Conservation (phyloP, 179 eudicot genomes). For the Nepenthes alata region DNA sequence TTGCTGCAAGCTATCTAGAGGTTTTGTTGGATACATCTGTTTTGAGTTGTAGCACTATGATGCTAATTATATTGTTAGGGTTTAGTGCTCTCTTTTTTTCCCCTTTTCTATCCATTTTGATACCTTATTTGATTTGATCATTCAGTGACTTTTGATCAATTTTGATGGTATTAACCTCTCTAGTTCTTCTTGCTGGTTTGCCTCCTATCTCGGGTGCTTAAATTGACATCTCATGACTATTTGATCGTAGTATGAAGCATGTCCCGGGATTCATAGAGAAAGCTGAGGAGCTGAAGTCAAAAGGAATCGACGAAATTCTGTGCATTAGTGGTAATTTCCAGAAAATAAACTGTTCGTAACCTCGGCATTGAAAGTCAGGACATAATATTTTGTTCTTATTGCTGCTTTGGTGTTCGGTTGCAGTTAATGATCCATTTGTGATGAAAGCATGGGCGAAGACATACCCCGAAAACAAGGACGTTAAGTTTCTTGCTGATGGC, state of each 20-base stretch:
- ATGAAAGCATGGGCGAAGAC: conserved; percentile 96
- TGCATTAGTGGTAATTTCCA: conserved; percentile 56
- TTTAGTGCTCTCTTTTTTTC: too few species aligned
- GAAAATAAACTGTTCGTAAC: background rate
- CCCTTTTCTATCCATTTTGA: too few species aligned
- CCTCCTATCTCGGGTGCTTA: background rate
- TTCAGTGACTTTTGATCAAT: too few species aligned
- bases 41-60: too few species aligned
- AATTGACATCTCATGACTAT: background rate
- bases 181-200: too few species aligned
- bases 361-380: background rate
- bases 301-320: conserved; percentile 72
- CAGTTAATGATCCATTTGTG: conserved; percentile 92
- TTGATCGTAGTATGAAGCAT: conserved; percentile 46
- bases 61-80: too few species aligned
- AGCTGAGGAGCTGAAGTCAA: conserved; percentile 67
- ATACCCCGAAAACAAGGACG: conserved; percentile 69
- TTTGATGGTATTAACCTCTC: too few species aligned
- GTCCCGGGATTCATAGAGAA: conserved; percentile 75
- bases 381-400: background rate
- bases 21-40: too few species aligned
- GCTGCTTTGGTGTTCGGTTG: conserved; percentile 4
- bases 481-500: conserved; percentile 84
- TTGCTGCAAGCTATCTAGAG: too few species aligned
- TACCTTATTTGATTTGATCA: too few species aligned